Percentiles rank a stretch among this genome's conserved stretches.
phyloP scores from a whole-genome alignment of 2,329 filamentous ascomycete genomes.

The Aspergillus cejpii region DNA sequence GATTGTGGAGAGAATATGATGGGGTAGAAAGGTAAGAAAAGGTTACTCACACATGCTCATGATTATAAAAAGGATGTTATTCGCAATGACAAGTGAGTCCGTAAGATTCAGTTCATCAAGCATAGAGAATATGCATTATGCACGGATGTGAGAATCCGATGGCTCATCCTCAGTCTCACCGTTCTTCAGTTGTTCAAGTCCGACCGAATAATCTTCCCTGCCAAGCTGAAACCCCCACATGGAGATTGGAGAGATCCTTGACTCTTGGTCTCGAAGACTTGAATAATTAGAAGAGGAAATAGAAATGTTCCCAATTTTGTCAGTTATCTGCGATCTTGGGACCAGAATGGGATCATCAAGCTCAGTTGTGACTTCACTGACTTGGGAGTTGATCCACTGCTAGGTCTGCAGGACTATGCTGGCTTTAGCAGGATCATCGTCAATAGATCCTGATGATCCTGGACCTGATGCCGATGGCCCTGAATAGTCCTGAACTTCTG shows the following conservation, averaged over 20 bases:
- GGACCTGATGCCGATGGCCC: background rate
- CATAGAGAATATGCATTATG: too few relatives aligned
- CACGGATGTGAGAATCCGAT: background rate
- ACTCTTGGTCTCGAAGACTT: too few relatives aligned
- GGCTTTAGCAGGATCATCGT: background rate
- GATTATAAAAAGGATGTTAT: too few relatives aligned
- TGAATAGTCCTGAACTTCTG: too few relatives aligned
- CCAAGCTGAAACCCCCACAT: background rate
- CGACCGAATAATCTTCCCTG: background rate
- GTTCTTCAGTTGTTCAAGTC: background rate
- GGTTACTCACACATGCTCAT: background rate
- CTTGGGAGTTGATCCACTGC: background rate
- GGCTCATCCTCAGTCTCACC: background rate
- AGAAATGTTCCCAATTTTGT: too few relatives aligned
- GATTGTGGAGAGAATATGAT: background rate
- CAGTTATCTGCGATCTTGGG: too few relatives aligned
- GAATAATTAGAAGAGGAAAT: too few relatives aligned
- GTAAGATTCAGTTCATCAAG: too few relatives aligned
- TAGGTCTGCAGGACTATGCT: background rate
- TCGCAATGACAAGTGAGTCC: too few relatives aligned
- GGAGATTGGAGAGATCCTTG: background rate
- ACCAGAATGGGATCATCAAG: background rate
- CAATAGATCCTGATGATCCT: slow-evolving; percentile 3
- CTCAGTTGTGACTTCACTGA: too few relatives aligned
- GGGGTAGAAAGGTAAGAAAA: background rate